A percentile compares a stretch with the other conserved stretches of the same genome.
Evolutionary conservation across 1,284 basidiomycete species (phyloP).

Genomic region (Tylopilus sp.): DNA sequence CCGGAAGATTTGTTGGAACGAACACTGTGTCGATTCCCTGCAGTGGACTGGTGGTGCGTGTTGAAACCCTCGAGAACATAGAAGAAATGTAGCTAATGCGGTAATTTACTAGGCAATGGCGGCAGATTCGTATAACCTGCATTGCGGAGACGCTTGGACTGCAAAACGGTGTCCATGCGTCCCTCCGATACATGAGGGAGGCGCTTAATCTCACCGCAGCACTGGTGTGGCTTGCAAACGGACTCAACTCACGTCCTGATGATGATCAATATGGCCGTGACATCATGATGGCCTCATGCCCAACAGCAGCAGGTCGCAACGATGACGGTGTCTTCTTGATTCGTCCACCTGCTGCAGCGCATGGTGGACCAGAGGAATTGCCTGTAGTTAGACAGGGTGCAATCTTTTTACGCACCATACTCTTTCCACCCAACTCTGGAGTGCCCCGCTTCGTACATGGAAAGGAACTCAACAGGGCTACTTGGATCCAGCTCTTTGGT

Average conservation of each 20-base stretch:
- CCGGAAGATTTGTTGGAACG: not conserved
- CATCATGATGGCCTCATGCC: slow-evolving; percentile 15
- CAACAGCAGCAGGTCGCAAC: not conserved
- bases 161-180: not conserved
- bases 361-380: not conserved
- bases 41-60: not conserved
- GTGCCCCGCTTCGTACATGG: slow-evolving; percentile 10
- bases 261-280: not conserved
- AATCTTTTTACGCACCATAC: slow-evolving; percentile 7
- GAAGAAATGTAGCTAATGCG: too few species aligned
- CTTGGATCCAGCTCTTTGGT: slow-evolving; percentile 12
- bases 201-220: not conserved
- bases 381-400: slow-evolving; percentile 13
- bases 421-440: slow-evolving; percentile 8
- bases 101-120: not conserved
- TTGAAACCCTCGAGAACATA: not conserved
- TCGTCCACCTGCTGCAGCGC: slow-evolving; percentile 7
- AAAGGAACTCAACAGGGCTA: slow-evolving; percentile 10
- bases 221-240: not conserved
- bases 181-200: not conserved
- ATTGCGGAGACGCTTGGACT: not conserved
- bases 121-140: not conserved
- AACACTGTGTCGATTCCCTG: not conserved
- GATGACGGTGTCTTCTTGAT: slow-evolving; percentile 9
- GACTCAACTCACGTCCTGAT: slow-evolving; percentile 1